Evolutionary conservation across 1,139 yeast genomes (phyloP), one percentile per base, ranked within the genome.

Genomic region (Saccharomyces hybrid): DNA sequence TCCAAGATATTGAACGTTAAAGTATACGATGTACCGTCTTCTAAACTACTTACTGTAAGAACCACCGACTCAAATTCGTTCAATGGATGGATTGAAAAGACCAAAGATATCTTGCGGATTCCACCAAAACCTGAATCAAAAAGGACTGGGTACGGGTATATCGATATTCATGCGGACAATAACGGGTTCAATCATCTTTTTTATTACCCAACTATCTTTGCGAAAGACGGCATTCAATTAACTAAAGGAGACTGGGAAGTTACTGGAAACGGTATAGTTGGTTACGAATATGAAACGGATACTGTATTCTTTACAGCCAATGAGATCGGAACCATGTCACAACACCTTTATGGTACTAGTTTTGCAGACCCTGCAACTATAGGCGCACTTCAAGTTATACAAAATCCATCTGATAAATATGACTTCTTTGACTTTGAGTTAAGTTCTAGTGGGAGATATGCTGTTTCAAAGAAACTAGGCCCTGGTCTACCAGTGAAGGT

Each of bases 201-300:
- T 0, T 78, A 80, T 58, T 91, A 83, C 64, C 75, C 80, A 9
- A 73, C 77, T 3, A 73, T 81, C 1, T 69, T 72, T 2, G 63
- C 82, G 0, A 53, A 70, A 0, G 68, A 68, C 6, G 86, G 87
- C 4, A 66, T 67, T 5, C 74, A 70, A 49, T 67, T 89, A 42
- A 84, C 95, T 0, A 63, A 75, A 0, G 84, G 85, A 11, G 71
- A 77, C 1, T 89, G 89, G 91, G 96, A 85, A 61, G 84, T 85
- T 3, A 76, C 78, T 32, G 77, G 73, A 27, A 77, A 77, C 9
- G 78, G 77, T 20, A 77, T 85, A 0, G 67, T 83, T 0, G 80
- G 80, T 0, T 85, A 78, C 62, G 84, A 88, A 60, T 61, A 69
- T 9, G 74, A 71, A 2, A 76, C 77, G 8, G 75, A 83, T 48